These are phyloP conservation scores for Amaranthus tricolor DNA, from an alignment of 179 eudicot species.

Conservation along the genomic window DNA sequence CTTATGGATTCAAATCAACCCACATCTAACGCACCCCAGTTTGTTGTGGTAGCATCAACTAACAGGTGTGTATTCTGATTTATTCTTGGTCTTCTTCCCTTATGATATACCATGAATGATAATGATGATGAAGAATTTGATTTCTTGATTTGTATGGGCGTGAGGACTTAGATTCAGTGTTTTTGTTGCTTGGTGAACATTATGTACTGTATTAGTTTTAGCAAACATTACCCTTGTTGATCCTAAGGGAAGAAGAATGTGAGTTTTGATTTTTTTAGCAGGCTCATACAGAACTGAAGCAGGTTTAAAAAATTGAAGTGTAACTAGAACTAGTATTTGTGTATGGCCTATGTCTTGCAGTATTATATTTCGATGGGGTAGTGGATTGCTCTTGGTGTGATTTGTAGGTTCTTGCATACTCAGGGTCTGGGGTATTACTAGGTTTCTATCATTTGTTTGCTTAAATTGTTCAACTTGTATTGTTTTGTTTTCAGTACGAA, in stretches of 20 bases:
- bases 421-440: neutral
- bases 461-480: neutral
- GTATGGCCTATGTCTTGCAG: neutral
- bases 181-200: conserved; percentile 5
- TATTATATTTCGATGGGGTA: neutral
- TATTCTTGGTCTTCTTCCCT: neutral
- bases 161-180: neutral
- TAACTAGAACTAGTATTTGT: neutral
- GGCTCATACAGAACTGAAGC: neutral
- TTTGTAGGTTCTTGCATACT: neutral
- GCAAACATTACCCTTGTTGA: too few species aligned
- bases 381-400: neutral
- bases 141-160: neutral
- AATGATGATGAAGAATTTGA: neutral
- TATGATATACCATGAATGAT: neutral
- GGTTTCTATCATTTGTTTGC: neutral
- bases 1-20: conserved; percentile 78
- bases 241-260: neutral
- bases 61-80: conserved; percentile 49
- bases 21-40: conserved; percentile 50
- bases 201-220: neutral
- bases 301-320: neutral
- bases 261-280: neutral
- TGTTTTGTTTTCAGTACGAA: neutral
- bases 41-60: conserved; percentile 96